phyloP scores from a whole-genome alignment of 2,329 filamentous ascomycete species.

The Colletotrichum plurivorum region DNA sequence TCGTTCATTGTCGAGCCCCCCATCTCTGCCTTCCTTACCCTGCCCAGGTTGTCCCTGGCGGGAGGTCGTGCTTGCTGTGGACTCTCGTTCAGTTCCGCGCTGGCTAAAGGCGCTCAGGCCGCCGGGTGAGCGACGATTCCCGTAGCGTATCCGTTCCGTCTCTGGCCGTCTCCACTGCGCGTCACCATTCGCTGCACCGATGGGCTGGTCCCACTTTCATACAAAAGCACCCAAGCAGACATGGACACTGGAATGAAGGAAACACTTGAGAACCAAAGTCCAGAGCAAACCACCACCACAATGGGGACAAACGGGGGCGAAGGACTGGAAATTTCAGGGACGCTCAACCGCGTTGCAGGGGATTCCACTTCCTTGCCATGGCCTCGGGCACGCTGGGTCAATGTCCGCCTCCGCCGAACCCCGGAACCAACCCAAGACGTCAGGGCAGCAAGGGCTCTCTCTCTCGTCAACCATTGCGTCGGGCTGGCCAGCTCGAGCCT shows the following conservation, averaged over 20 bases:
- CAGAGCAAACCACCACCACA: no score
- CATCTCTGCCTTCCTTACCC: no score
- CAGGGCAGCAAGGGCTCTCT: no score
- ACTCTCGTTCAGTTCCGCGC: conserved; percentile 9
- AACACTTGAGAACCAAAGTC: no score
- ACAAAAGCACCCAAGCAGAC: not conserved
- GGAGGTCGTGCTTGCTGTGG: conserved; percentile 37
- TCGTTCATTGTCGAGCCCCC: no score
- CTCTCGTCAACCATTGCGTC: no score
- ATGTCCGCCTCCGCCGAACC: not conserved
- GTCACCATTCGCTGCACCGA: not conserved
- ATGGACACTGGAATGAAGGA: no score
- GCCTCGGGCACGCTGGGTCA: conserved; percentile 1
- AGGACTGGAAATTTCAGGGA: conserved; percentile 10
- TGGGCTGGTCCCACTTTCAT: not conserved
- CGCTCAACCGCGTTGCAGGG: conserved; percentile 17
- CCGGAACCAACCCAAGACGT: not conserved
- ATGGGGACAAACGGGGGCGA: not conserved
- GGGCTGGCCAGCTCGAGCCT: no score
- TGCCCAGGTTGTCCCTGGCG: conserved; percentile 5
- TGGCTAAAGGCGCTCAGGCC: conserved; percentile 33
- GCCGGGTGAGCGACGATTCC: conserved; percentile 39
- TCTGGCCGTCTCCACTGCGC: conserved; percentile 6
- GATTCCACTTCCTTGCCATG: conserved; percentile 29
- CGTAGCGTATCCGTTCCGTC: conserved; percentile 26